Percentiles rank a stretch among this genome's conserved stretches.
Conservation (phyloP, 2,329 filamentous ascomycete species). For the Epichloe brachyelytri region DNA sequence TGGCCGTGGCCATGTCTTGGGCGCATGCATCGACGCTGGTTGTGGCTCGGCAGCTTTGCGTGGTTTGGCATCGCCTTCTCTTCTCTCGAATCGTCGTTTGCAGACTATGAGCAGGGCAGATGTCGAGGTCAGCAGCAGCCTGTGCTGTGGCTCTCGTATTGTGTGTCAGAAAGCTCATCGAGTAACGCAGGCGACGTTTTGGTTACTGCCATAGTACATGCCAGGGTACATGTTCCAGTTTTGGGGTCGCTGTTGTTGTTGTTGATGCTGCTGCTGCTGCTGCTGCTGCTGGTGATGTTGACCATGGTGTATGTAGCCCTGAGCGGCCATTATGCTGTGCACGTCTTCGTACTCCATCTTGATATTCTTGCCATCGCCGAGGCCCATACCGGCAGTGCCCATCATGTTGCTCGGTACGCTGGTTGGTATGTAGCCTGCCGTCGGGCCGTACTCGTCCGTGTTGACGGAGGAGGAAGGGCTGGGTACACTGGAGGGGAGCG, state of each 20-base stretch:
- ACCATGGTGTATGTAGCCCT: slow-evolving; percentile 15
- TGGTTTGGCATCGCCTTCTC: too few species aligned
- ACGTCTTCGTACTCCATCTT: slow-evolving; percentile 29
- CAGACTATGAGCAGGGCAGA: too few species aligned
- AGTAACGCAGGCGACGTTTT: slow-evolving; percentile 6
- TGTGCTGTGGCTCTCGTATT: background rate
- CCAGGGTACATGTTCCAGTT: slow-evolving; percentile 20
- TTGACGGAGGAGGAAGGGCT: slow-evolving; percentile 37
- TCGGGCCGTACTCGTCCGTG: slow-evolving; percentile 32
- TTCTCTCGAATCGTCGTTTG: too few species aligned
- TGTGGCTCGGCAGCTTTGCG: too few species aligned
- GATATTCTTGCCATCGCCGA: slow-evolving; percentile 20
- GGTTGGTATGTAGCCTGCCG: slow-evolving; percentile 32
- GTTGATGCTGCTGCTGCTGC: slow-evolving; percentile 15
- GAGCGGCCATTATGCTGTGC: slow-evolving; percentile 11
- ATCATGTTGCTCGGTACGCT: slow-evolving; percentile 34
- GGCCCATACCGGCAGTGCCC: slow-evolving; percentile 8
- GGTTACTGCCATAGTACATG: slow-evolving; percentile 16
- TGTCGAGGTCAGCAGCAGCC: background rate
- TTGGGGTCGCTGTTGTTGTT: slow-evolving; percentile 16
- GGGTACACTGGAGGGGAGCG: slow-evolving; percentile 34
- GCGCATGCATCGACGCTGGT: too few species aligned
- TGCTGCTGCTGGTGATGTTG: background rate
- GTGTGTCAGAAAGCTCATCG: background rate
- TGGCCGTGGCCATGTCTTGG: too few species aligned